Percentiles rank a stretch among this genome's conserved stretches.
phyloP scores from a whole-genome alignment of 768 basidiomycete species.

The Hypsizygus marmoreus region DNA sequence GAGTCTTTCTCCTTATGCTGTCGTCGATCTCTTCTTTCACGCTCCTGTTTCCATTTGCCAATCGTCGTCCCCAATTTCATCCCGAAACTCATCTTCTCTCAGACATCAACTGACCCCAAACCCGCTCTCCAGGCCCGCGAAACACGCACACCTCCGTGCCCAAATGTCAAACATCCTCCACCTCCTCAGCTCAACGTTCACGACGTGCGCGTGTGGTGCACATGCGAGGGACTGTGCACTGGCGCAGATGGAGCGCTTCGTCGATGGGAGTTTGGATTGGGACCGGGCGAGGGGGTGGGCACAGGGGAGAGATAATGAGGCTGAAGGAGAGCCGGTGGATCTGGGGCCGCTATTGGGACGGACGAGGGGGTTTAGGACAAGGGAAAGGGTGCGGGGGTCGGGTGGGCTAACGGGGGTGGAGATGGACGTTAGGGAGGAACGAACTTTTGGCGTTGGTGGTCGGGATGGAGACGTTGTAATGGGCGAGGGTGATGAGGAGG shows the following conservation, averaged over 20 bases:
- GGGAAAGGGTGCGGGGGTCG: constrained; percentile 54
- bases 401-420: constrained; percentile 70
- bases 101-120: constrained; percentile 10
- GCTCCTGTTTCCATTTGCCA: not conserved
- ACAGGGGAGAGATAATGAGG: not conserved
- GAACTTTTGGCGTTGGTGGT: constrained; percentile 6
- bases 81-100: constrained; percentile 3
- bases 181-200: constrained; percentile 68
- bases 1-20: too few species aligned
- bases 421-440: constrained; percentile 32
- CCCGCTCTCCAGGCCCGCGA: constrained; percentile 38
- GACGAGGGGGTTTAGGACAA: constrained; percentile 62
- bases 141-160: constrained; percentile 54
- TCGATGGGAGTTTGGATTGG: constrained; percentile 33
- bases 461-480: constrained; percentile 22
- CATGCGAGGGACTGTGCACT: constrained; percentile 64
- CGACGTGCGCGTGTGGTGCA: constrained; percentile 73
- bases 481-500: constrained; percentile 19
- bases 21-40: constrained; percentile 13
- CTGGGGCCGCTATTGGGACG: constrained; percentile 66
- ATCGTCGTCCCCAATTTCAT: not conserved
- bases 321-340: constrained; percentile 32
- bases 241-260: constrained; percentile 65
- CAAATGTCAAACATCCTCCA: constrained; percentile 75
- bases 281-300: constrained; percentile 1